Evolutionary conservation across 2,329 filamentous ascomycete species (phyloP).

Genomic region (Dissoconium aciculare): DNA sequence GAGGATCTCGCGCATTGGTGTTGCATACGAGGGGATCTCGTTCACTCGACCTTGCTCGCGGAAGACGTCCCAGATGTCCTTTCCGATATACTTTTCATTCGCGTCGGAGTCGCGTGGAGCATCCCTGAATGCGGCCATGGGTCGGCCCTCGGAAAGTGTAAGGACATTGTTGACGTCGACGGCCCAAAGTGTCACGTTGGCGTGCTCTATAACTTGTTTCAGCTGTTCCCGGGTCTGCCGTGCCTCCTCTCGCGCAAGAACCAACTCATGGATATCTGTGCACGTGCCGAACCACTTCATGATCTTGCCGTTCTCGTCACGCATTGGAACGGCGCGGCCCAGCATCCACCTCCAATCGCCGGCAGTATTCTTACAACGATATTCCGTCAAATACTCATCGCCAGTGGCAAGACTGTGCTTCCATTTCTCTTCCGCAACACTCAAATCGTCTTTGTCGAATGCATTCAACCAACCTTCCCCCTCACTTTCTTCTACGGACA

Average conservation of each 20-base stretch:
- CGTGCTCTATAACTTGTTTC: slow-evolving; percentile 57
- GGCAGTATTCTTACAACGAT: slow-evolving; percentile 49
- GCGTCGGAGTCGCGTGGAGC: slow-evolving; percentile 2
- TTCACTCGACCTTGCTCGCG: slow-evolving; percentile 16
- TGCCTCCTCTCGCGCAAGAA: slow-evolving; percentile 51
- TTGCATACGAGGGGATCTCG: slow-evolving; percentile 31
- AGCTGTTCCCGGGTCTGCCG: slow-evolving; percentile 56
- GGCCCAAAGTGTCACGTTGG: slow-evolving; percentile 61
- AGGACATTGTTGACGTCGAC: slow-evolving; percentile 48
- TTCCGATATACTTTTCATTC: slow-evolving; percentile 34
- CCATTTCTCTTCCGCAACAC: slow-evolving; percentile 43
- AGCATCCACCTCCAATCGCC: slow-evolving; percentile 70
- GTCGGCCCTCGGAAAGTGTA: slow-evolving; percentile 53
- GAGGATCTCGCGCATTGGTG: slow-evolving; percentile 49
- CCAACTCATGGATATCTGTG: slow-evolving; percentile 63
- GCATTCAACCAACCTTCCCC: slow-evolving; percentile 48
- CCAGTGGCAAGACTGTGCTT: slow-evolving; percentile 49
- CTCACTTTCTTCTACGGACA: slow-evolving; percentile 46
- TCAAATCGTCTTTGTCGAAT: slow-evolving; percentile 57
- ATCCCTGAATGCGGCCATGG: slow-evolving; percentile 23
- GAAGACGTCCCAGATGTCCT: slow-evolving; percentile 52
- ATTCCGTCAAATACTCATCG: slow-evolving; percentile 54
- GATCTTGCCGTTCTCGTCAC: slow-evolving; percentile 51
- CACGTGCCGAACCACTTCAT: slow-evolving; percentile 71
- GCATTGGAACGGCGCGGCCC: slow-evolving; percentile 51